These are phyloP conservation scores for Plasmodium billcollinsi DNA, from an alignment of 169 alveolate genomes.

Conservation along the genomic window DNA sequence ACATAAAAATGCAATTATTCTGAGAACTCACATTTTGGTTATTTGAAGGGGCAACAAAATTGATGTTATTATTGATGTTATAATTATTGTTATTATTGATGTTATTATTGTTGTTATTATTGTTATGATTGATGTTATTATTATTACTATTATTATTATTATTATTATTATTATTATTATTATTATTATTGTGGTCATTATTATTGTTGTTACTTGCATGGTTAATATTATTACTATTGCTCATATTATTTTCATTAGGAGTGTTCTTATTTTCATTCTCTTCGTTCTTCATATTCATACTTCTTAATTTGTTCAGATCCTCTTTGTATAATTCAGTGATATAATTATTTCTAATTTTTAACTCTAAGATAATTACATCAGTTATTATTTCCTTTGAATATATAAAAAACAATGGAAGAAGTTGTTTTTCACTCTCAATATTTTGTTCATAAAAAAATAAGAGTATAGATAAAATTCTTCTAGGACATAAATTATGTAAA, in stretches of 20 bases:
- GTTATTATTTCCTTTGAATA: slow-evolving; percentile 64
- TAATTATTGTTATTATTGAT: too few relatives aligned
- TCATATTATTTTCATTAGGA: too few relatives aligned
- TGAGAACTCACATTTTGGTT: neutral
- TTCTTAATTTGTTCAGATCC: slow-evolving; percentile 27
- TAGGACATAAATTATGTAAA: slow-evolving; percentile 57
- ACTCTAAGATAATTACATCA: slow-evolving; percentile 35
- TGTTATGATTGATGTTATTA: neutral
- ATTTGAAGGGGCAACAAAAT: too few relatives aligned
- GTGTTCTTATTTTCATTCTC: neutral
- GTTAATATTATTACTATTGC: too few relatives aligned
- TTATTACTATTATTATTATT: neutral
- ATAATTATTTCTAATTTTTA: slow-evolving; percentile 43
- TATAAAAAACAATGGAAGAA: slow-evolving; percentile 44
- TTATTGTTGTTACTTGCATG: too few relatives aligned
- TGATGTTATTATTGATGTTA: too few relatives aligned
- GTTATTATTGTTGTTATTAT: too few relatives aligned
- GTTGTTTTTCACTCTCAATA: slow-evolving; percentile 42
- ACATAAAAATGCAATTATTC: neutral
- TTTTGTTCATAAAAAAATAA: slow-evolving; percentile 59
- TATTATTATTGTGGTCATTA: neutral
- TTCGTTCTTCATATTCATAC: neutral
- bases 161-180: neutral
- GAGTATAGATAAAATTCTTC: slow-evolving; percentile 40
- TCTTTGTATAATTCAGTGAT: slow-evolving; percentile 24